Conservation (phyloP, 106 monocot species). For the Vanilla planifolia region DNA sequence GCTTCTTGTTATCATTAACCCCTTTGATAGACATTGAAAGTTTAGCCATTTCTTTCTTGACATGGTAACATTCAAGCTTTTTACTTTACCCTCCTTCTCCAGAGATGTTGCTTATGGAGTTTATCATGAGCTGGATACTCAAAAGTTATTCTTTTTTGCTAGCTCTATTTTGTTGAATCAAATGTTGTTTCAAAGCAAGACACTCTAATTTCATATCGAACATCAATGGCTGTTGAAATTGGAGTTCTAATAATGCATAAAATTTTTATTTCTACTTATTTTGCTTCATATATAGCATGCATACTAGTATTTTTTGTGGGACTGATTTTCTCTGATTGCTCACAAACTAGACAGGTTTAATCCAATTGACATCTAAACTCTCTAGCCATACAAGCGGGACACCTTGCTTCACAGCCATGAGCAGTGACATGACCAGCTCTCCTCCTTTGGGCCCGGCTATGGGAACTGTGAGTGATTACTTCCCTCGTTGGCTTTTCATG, state of each 20-base stretch:
- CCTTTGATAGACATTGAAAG: too few relatives aligned
- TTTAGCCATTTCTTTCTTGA: neutral
- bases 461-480: constrained; percentile 10
- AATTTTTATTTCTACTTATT: neutral
- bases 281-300: neutral
- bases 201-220: too few relatives aligned
- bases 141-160: neutral
- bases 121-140: neutral
- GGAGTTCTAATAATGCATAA: too few relatives aligned
- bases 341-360: constrained; percentile 12
- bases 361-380: constrained; percentile 5
- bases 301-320: neutral
- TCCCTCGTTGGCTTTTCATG: neutral
- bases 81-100: neutral
- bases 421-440: constrained; percentile 4
- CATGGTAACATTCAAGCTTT: neutral
- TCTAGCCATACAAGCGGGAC: neutral
- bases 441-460: neutral
- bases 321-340: neutral
- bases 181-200: too few relatives aligned
- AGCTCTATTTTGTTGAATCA: too few relatives aligned
- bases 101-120: neutral
- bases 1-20: neutral
- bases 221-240: too few relatives aligned
- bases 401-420: constrained; percentile 4